phyloP scores from a whole-genome alignment of 805 yeast species.

The Cyberlindnera euphorbiiphila region DNA sequence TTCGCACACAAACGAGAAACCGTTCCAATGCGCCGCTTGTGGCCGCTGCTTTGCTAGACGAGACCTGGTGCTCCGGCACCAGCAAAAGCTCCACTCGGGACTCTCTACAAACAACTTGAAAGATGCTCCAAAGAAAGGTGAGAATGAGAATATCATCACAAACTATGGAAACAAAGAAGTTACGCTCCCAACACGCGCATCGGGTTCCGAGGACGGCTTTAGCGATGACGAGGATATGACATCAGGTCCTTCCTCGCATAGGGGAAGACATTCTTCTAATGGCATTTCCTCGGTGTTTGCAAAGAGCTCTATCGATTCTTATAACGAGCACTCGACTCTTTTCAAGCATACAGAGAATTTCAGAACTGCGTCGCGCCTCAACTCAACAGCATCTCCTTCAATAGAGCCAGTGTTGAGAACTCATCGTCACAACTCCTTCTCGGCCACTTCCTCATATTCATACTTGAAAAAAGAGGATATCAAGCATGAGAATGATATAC shows the following conservation, averaged over 20 bases:
- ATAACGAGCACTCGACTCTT: slow-evolving; percentile 26
- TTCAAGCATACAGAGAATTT: slow-evolving; percentile 27
- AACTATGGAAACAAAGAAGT: slow-evolving; percentile 38
- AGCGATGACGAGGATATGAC: slow-evolving; percentile 8
- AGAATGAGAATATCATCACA: slow-evolving; percentile 34
- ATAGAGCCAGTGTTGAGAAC: slow-evolving; percentile 21
- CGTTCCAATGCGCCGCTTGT: slow-evolving; percentile 93
- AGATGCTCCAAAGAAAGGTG: slow-evolving; percentile 26
- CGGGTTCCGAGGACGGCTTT: slow-evolving; percentile 10
- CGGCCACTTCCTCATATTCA: slow-evolving; percentile 38
- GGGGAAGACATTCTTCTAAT: slow-evolving; percentile 6
- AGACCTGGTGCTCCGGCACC: slow-evolving; percentile 85
- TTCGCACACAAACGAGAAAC: slow-evolving; percentile 93
- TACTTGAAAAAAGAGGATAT: slow-evolving; percentile 25
- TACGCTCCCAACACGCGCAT: slow-evolving; percentile 31
- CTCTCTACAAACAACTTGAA: slow-evolving; percentile 43
- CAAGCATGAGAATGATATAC: slow-evolving; percentile 13
- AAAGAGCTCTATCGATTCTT: slow-evolving; percentile 17
- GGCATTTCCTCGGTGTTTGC: slow-evolving; percentile 4
- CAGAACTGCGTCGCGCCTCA: slow-evolving; percentile 10
- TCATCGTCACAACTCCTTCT: slow-evolving; percentile 41
- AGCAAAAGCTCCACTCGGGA: slow-evolving; percentile 79
- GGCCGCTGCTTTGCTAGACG: slow-evolving; percentile 94
- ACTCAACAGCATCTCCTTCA: slow-evolving; percentile 3
- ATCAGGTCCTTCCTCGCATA: not conserved